Base-by-base conservation (phyloP, 495 filamentous ascomycete genomes). In the Penicillium verhagenii region DNA sequence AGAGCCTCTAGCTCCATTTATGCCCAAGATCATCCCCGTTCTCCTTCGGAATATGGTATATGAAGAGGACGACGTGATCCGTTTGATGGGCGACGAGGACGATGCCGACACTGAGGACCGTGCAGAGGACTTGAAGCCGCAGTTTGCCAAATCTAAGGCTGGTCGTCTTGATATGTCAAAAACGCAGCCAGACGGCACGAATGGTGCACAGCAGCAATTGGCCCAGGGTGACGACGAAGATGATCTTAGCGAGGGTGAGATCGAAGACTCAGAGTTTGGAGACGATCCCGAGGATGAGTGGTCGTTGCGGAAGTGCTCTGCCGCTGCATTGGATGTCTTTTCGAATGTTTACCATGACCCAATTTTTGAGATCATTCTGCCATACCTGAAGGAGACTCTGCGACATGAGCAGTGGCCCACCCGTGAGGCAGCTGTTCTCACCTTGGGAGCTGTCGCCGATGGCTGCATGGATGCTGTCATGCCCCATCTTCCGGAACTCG, bases 281-380 rank as follows among this genome's bases (percentile, higher is more conserved):
- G 87, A 81, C 40, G 90, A 93, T 53, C 88, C 92, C 2, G 95
- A 97, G 66, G 94, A 94, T 61, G 85, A 87, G 59, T 99, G 94
- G 94, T 97, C 93, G 45, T 75, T 99, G 47, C 82, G 94, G 49
- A 99, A 99, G 71, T 99, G 95, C 74, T 99, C 94, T 28, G 94
- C 95, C 16, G 95, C 94, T 21, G 92, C 95, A 20, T 73, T 99
- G 24, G 95, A 99, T 68, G 89, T 97, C 3, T 89, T 99, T 48
- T 90, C 94, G 31, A 89, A 86, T 39, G 88, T 93, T 37, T 99
- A 96, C 69, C 87, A 90, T 59, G 81, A 84, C 35, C 84, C 87
- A 2, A 91, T 99, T 29, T 97, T 99, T 72, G 85, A 90, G 47
- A 85, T 88, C 42, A 96, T 96, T 47, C 73, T 99, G 48, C 94